Evolutionary conservation across 2,329 filamentous ascomycete genomes (phyloP).

Genomic region (Cytospora schulzeri): DNA sequence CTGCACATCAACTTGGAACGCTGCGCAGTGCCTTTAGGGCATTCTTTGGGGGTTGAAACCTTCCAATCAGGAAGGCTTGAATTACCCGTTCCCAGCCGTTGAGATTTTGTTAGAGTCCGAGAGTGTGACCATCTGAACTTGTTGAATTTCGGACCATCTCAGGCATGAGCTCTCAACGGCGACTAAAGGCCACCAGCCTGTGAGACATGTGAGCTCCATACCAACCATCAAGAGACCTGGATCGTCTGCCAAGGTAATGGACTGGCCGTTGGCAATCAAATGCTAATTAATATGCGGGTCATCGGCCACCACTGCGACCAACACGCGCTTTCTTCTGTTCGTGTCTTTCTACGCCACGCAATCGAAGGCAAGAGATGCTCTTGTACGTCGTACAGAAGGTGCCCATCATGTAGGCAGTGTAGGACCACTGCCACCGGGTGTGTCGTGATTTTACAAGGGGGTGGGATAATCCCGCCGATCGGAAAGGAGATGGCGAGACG

Average conservation of each 20-base stretch:
- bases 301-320: not conserved
- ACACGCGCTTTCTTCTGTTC: not conserved
- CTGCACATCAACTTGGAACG: not conserved
- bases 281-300: not conserved
- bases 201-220: not conserved
- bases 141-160: not conserved
- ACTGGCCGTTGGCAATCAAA: not conserved
- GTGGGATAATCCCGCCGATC: conserved; percentile 5
- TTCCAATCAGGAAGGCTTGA: not conserved
- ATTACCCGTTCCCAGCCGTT: not conserved
- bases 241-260: not conserved
- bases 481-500: conserved; percentile 1
- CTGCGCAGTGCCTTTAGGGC: not conserved
- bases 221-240: not conserved
- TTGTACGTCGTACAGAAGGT: not conserved
- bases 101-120: not conserved
- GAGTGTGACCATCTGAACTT: not conserved
- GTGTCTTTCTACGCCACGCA: not conserved
- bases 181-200: not conserved
- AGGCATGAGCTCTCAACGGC: not conserved
- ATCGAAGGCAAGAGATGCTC: not conserved
- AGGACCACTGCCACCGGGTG: not conserved
- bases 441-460: conserved; percentile 3
- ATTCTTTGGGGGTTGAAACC: not conserved
- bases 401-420: conserved; percentile 7